Conservation (phyloP, 1,284 basidiomycete species). For the Ustanciosporium gigantosporum region DNA sequence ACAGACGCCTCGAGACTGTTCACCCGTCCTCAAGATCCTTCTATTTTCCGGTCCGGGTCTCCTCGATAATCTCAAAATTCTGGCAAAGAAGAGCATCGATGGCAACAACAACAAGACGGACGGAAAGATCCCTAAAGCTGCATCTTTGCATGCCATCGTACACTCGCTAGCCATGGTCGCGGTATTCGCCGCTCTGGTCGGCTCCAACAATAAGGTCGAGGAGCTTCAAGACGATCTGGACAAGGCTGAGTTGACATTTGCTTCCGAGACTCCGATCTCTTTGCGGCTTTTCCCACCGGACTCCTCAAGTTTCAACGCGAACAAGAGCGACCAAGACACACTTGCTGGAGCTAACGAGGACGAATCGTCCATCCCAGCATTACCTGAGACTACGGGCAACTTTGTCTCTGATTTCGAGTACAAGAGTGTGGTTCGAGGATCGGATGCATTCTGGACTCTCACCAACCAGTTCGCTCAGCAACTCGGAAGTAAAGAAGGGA, state of each 20-base stretch:
- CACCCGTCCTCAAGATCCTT: constrained; percentile 1
- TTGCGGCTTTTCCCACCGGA: constrained; percentile 2
- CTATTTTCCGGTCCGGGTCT: constrained; percentile 8
- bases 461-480: constrained; percentile 3
- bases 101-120: not conserved
- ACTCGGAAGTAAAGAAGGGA: not conserved
- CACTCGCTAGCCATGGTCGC: constrained; percentile 11
- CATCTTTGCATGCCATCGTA: constrained; percentile 18
- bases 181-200: constrained; percentile 10
- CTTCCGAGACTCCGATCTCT: constrained; percentile 14
- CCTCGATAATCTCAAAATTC: constrained; percentile 13
- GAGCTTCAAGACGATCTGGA: too few species aligned
- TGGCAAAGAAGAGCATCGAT: constrained; percentile 1
- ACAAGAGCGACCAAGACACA: too few species aligned
- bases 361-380: not conserved
- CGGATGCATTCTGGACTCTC: constrained; percentile 1
- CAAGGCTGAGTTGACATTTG: constrained; percentile 1
- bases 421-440: not conserved
- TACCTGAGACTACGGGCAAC: constrained; percentile 13
- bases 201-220: not conserved
- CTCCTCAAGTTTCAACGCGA: too few species aligned
- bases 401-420: constrained; percentile 8
- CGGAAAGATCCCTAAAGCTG: constrained; percentile 3
- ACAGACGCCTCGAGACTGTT: not conserved
- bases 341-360: not conserved